Evolutionary conservation across 1,139 yeast genomes (phyloP).

Genomic region (Debaryomyces sp.): DNA sequence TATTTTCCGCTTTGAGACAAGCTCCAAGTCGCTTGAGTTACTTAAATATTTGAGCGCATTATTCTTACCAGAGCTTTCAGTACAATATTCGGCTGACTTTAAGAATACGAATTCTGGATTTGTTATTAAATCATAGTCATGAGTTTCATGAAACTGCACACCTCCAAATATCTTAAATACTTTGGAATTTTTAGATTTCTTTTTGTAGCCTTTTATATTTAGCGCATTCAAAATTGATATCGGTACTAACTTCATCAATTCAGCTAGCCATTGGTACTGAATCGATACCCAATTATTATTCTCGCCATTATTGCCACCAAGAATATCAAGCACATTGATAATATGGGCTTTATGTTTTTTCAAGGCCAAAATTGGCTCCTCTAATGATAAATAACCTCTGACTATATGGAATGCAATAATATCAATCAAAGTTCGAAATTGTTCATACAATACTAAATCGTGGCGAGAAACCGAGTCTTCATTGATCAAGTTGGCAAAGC

Average conservation of each 20-base stretch:
- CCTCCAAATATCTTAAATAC: slow-evolving; percentile 36
- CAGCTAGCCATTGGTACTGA: slow-evolving; percentile 60
- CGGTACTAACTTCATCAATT: slow-evolving; percentile 51
- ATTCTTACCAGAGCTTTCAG: not conserved
- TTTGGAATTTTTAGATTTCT: slow-evolving; percentile 12
- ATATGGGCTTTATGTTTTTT: slow-evolving; percentile 68
- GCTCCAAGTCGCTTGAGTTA: not conserved
- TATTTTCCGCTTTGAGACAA: not conserved
- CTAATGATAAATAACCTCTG: slow-evolving; percentile 62
- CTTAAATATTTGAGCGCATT: not conserved
- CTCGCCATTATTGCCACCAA: slow-evolving; percentile 13
- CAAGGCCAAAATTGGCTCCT: slow-evolving; percentile 60
- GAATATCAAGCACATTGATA: slow-evolving; percentile 33
- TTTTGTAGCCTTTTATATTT: slow-evolving; percentile 1
- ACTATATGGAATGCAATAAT: slow-evolving; percentile 63
- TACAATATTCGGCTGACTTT: slow-evolving; percentile 22
- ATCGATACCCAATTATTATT: slow-evolving; percentile 42
- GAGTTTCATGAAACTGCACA: slow-evolving; percentile 27
- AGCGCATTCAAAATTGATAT: slow-evolving; percentile 39
- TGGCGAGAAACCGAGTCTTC: slow-evolving; percentile 23
- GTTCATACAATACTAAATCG: slow-evolving; percentile 31
- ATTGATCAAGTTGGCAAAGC: slow-evolving; percentile 15
- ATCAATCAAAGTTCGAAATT: slow-evolving; percentile 56
- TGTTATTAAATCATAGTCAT: slow-evolving; percentile 27
- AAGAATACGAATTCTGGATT: slow-evolving; percentile 33